Evolutionary conservation across 1,284 basidiomycete genomes (phyloP).

Genomic region (Tylopilus sp.): DNA sequence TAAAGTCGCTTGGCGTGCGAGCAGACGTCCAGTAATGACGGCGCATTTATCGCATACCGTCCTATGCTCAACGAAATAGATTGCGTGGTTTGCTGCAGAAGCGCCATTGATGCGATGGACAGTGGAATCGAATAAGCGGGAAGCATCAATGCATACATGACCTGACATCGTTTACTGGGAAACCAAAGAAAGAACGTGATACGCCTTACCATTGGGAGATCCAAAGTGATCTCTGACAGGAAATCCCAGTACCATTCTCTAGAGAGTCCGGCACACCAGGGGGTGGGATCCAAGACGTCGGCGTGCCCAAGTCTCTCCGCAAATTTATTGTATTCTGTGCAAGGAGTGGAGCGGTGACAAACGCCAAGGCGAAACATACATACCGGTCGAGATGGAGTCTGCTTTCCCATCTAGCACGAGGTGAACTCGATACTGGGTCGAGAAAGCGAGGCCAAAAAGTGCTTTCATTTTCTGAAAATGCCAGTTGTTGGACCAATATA

Average conservation of each 20-base stretch:
- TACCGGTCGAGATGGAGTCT: slow-evolving; percentile 34
- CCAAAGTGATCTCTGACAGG: slow-evolving; percentile 20
- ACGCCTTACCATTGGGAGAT: slow-evolving; percentile 22
- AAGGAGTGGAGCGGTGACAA: not conserved
- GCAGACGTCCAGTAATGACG: slow-evolving; percentile 14
- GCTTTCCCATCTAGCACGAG: slow-evolving; percentile 40
- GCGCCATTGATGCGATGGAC: slow-evolving; percentile 23
- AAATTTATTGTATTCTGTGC: slow-evolving; percentile 38
- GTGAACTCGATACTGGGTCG: slow-evolving; percentile 35
- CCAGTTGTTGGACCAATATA: slow-evolving; percentile 42
- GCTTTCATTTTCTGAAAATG: slow-evolving; percentile 39
- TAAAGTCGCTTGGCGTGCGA: slow-evolving; percentile 29
- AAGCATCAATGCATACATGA: slow-evolving; percentile 16
- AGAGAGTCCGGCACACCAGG: slow-evolving; percentile 30
- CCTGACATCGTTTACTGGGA: slow-evolving; percentile 13
- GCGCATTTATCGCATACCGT: not conserved
- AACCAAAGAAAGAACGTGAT: not conserved
- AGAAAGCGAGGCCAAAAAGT: slow-evolving; percentile 41
- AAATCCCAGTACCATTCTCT: slow-evolving; percentile 40
- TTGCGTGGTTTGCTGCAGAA: slow-evolving; percentile 21
- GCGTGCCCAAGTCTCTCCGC: slow-evolving; percentile 33
- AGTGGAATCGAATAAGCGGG: slow-evolving; percentile 12
- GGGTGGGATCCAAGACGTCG: slow-evolving; percentile 29
- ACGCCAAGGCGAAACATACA: not conserved
- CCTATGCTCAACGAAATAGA: slow-evolving; percentile 18